Evolutionary conservation across 139 green algal species (phyloP), one percentile per base, ranked within the genome.

Genomic region (Picochlorum sp.): DNA sequence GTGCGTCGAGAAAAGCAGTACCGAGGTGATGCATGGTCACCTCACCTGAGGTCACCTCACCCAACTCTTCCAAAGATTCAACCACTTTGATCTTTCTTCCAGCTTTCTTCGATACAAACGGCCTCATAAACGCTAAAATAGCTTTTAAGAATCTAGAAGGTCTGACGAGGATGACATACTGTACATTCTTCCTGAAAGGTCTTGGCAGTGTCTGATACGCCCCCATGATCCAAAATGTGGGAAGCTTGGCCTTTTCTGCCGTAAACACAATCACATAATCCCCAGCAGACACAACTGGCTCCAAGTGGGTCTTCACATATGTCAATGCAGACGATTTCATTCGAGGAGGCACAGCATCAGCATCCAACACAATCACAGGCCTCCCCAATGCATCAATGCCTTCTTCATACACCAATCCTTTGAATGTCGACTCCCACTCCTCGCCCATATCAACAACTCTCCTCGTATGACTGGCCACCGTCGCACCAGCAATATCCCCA

Each of bases 141-240:
- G 81, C 65, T 8, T 72, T 74, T 15, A 88, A 71, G 50, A 80
- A 72, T 16, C 67, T 60, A 49, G 71, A 84, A 9, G 86, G 86
- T 50, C 78, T 61, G 38, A 92, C 81, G 45, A 92, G 62, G 26
- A 93, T 51, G 16, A 93, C 76, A 68, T 81, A 80, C 67, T 88
- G 76, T 26, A 93, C 85, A 62, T 93, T 85, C 71, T 93, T 93
- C 49, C 72, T 73, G 76, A 86, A 88, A 14, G 83, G 78, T 18
- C 78, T 68, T 6, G 75, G 70, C 49, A 90, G 67, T 45, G 68
- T 65, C 23, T 79, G 70, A 65, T 87, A 92, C 3, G 83, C 81
- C 31, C 75, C 67, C 55, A 92, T 73, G 18, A 86, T 77, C 86
- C 85, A 92, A 62, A 80, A 70, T 21, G 69, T 62, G 7, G 73